Evolutionary conservation across 257 asterid genomes (phyloP).

Genomic region (Nicotiana noctiflora): DNA sequence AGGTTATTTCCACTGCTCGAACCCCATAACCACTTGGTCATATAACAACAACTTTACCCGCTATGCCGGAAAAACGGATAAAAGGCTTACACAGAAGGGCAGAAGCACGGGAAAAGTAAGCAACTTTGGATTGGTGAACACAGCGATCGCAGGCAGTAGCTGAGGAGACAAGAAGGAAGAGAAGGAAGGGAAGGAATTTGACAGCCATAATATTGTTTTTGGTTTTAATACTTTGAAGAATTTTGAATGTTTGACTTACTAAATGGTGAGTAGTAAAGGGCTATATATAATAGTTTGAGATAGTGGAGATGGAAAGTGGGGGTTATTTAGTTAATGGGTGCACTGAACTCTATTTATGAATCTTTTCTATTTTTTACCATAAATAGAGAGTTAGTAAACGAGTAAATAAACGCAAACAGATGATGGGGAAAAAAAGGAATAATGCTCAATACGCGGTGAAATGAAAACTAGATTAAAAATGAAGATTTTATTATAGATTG

Average conservation of each 20-base stretch:
- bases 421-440: not conserved
- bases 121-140: conserved; percentile 39
- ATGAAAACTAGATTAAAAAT: not conserved
- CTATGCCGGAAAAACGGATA: not conserved
- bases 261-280: not conserved
- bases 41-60: too few species aligned
- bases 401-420: not conserved
- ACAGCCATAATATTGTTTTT: not conserved
- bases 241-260: not conserved
- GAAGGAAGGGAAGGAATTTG: conserved; percentile 19
- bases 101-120: conserved; percentile 41
- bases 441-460: not conserved
- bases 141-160: conserved; percentile 70
- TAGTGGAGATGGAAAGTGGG: not conserved
- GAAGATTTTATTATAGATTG: not conserved
- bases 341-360: not conserved
- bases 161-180: conserved; percentile 32
- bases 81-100: conserved; percentile 49
- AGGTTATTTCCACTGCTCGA: too few species aligned
- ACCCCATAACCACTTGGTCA: too few species aligned
- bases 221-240: not conserved
- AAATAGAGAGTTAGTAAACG: not conserved
- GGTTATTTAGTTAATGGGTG: not conserved
- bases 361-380: not conserved
- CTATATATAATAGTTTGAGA: not conserved